Evolutionary conservation across 345 rosid species (phyloP), one percentile per base, ranked within the genome.

Genomic region (Murraya paniculata): DNA sequence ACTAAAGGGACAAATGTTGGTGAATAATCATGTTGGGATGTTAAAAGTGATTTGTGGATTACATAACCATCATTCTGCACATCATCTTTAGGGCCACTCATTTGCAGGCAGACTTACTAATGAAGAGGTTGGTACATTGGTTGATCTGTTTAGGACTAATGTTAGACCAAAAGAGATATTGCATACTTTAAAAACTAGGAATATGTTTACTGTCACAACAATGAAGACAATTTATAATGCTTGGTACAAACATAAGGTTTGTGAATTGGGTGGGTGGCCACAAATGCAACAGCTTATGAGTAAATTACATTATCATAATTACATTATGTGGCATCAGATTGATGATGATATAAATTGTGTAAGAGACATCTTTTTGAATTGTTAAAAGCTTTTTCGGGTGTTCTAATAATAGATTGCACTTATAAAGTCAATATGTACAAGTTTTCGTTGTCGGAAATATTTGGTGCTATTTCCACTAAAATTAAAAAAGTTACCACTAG

Each of bases 171-270:
- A 68, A 36, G 56, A 76, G 35, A 76, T 76, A 58, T 19, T 76
- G 4, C 7, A 50, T 31, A 53, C 79, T 14, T 27, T 67, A 8
- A 76, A 76, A 22, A 48, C 31, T 13, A 65, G 38, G 24, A 65
- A 76, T 76, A 31, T 30, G 64, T 53, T 66, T 55, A 76, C 56
- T 76, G 79, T 33, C 4, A 31, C 48, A 19, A 67, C 73, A 1
- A 67, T 76, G 22, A 67, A 76, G 33, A 58, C 66, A 66, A 76
- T 76, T 68, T 76, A 76, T 14, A 76, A 76, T 67, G 65, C 79
- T 50, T 41, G 73, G 6, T 73, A 76, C n/a, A 76, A 76, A 56
- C 57, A 31, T 55, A 65, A 18, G 39, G 72, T 76, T 31, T 50
- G 30, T 5, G 65, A 76, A 6, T 55, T 50, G 25, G 72, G 48